phyloP scores from a whole-genome alignment of 306 rosid species.

The Arachis stenosperma region DNA sequence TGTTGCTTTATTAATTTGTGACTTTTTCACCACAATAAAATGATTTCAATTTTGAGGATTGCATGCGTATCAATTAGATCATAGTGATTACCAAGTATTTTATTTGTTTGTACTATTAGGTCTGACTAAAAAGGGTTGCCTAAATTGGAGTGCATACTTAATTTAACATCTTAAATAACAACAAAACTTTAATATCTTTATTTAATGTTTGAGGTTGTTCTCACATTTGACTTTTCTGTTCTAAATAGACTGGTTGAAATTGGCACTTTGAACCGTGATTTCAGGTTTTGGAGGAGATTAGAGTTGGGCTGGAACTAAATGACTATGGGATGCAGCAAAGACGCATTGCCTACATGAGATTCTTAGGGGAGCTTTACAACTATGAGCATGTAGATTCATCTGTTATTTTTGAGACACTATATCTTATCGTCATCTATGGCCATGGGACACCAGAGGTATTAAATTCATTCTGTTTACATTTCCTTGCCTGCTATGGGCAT shows the following conservation, averaged over 20 bases:
- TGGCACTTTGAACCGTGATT: conserved; percentile 30
- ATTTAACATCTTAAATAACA: conserved; percentile 16
- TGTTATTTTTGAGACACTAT: conserved; percentile 91
- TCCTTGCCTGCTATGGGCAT: background rate
- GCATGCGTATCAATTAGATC: conserved; percentile 10
- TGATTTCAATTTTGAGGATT: conserved; percentile 38
- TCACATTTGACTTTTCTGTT: conserved; percentile 9
- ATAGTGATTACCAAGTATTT: conserved; percentile 8
- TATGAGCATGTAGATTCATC: conserved; percentile 97
- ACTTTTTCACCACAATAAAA: conserved; percentile 28
- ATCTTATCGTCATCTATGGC: conserved; percentile 80
- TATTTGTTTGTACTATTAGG: conserved; percentile 27
- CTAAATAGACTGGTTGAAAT: conserved; percentile 23
- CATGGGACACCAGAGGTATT: conserved; percentile 91
- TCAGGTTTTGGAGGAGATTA: conserved; percentile 98
- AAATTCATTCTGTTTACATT: conserved; percentile 23
- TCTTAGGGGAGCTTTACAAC: conserved; percentile 95
- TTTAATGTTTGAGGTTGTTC: conserved; percentile 24
- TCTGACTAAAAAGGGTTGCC: conserved; percentile 16
- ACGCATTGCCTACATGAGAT: conserved; percentile 93
- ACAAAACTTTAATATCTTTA: conserved; percentile 18
- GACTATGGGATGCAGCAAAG: conserved; percentile 98
- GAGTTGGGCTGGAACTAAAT: conserved; percentile 90
- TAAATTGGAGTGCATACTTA: conserved; percentile 19
- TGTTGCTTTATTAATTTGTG: conserved; percentile 20